phyloP scores from a whole-genome alignment of 2,329 filamentous ascomycete genomes.

The Claviceps maximensis region DNA sequence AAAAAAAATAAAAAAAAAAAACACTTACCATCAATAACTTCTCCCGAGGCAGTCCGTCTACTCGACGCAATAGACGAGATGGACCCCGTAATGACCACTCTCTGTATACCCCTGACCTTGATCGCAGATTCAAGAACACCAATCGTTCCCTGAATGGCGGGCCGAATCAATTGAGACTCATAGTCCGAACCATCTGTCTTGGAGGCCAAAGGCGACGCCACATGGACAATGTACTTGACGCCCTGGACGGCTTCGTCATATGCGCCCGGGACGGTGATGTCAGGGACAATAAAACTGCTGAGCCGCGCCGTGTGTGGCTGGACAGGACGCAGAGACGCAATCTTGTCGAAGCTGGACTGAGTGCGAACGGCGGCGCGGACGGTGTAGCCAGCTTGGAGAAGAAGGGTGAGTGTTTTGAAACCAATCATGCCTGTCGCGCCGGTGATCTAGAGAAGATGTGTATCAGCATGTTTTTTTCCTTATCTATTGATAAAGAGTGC shows the following conservation, averaged over 20 bases:
- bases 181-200: too few relatives aligned
- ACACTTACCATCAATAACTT: neutral
- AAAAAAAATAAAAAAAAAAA: too few relatives aligned
- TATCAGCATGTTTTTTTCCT: too few relatives aligned
- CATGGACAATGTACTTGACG: slow-evolving; percentile 24
- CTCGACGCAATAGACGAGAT: neutral
- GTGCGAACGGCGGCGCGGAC: slow-evolving; percentile 18
- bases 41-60: neutral
- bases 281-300: slow-evolving; percentile 20
- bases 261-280: slow-evolving; percentile 22
- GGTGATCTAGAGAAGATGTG: too few relatives aligned
- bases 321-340: slow-evolving; percentile 3
- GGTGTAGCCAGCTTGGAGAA: slow-evolving; percentile 14
- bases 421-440: slow-evolving; percentile 19
- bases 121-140: neutral
- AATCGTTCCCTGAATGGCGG: neutral
- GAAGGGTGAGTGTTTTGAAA: slow-evolving; percentile 14
- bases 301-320: slow-evolving; percentile 9
- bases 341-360: slow-evolving; percentile 7
- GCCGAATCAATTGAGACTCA: neutral
- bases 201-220: neutral
- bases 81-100: neutral
- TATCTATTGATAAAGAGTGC: too few relatives aligned
- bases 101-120: neutral
- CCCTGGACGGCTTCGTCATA: slow-evolving; percentile 27